phyloP scores from a whole-genome alignment of 768 basidiomycete species.

The Serpula lacrymans region DNA sequence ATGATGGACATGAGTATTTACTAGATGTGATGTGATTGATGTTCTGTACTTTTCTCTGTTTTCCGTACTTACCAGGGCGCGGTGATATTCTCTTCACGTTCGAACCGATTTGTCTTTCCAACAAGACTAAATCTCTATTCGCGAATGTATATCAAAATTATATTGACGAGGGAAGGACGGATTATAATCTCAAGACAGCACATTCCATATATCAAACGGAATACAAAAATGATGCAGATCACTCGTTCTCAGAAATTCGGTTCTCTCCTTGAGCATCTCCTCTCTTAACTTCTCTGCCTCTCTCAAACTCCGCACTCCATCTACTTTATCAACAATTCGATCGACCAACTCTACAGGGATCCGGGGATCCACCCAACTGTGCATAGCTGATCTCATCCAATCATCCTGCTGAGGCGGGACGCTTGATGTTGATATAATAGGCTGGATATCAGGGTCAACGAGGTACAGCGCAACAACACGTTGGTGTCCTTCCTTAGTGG shows the following conservation, averaged over 20 bases:
- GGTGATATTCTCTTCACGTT: too few relatives aligned
- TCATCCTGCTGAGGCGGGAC: conserved; percentile 50
- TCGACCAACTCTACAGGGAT: conserved; percentile 45
- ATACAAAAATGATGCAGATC: conserved; percentile 48
- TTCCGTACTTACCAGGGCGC: too few relatives aligned
- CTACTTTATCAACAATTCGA: conserved; percentile 33
- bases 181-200: too few relatives aligned
- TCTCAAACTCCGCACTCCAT: conserved; percentile 35
- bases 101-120: too few relatives aligned
- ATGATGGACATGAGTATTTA: conserved; percentile 19
- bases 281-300: conserved; percentile 35
- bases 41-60: too few relatives aligned
- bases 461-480: conserved; percentile 45
- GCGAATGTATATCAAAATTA: too few relatives aligned
- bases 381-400: conserved; percentile 36
- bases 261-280: conserved; percentile 30
- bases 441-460: conserved; percentile 42
- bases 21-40: too few relatives aligned
- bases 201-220: conserved; percentile 48
- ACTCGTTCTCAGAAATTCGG: conserved; percentile 36
- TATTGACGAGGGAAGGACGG: too few relatives aligned
- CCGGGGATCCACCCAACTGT: conserved; percentile 29
- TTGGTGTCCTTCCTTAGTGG: conserved; percentile 38
- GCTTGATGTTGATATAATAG: conserved; percentile 38
- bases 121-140: too few relatives aligned